phyloP scores from a whole-genome alignment of 2,329 filamentous ascomycete genomes.

The Sporothrix brasiliensis region DNA sequence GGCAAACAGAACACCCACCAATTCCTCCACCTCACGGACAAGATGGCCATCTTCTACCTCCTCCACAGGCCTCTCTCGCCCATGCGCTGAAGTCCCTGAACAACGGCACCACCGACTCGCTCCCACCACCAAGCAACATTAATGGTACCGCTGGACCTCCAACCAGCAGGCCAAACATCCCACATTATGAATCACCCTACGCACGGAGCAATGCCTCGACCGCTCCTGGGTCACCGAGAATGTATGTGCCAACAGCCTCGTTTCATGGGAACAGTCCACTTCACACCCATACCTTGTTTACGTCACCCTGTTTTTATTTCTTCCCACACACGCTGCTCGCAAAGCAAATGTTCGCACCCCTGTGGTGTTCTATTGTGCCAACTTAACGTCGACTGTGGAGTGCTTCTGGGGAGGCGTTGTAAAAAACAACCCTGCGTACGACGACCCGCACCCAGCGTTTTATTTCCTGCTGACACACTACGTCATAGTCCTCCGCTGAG shows the following conservation, averaged over 20 bases:
- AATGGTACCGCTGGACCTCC: constrained; percentile 41
- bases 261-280: not conserved
- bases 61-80: constrained; percentile 38
- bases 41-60: constrained; percentile 35
- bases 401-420: constrained; percentile 2
- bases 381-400: constrained; percentile 21
- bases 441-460: constrained; percentile 4
- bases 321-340: constrained; percentile 34
- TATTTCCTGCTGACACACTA: constrained; percentile 31
- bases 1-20: constrained; percentile 35
- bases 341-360: constrained; percentile 1
- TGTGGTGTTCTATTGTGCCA: constrained; percentile 2
- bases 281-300: not conserved
- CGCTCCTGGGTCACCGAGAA: constrained; percentile 60
- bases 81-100: constrained; percentile 44
- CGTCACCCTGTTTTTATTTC: constrained; percentile 6
- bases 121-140: constrained; percentile 43
- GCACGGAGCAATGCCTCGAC: constrained; percentile 61
- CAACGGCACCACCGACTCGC: constrained; percentile 9
- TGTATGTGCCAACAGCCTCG: constrained; percentile 50
- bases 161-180: constrained; percentile 40
- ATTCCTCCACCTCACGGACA: constrained; percentile 39
- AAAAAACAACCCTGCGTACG: constrained; percentile 22
- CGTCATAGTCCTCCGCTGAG: constrained; percentile 63
- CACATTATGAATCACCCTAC: constrained; percentile 57